These are phyloP conservation scores for Triticum dicoccoides DNA, from an alignment of 176 grass and related monocot species.

Conservation along the genomic window DNA sequence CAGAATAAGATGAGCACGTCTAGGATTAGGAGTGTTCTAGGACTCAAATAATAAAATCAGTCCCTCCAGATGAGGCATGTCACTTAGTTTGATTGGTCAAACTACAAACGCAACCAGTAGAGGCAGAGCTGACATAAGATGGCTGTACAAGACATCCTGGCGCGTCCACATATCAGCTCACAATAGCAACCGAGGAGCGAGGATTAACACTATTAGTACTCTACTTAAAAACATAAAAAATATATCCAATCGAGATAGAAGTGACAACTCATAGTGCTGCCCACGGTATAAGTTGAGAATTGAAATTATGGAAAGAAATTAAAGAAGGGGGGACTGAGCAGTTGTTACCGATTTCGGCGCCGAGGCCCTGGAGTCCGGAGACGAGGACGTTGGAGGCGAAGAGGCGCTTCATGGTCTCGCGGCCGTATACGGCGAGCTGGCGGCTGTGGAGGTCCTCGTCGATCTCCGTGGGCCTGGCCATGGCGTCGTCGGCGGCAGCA, in stretches of 20 bases:
- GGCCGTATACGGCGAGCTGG: slow-evolving; percentile 22
- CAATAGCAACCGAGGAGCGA: neutral
- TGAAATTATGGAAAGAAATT: neutral
- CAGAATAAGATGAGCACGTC: neutral
- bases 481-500: neutral
- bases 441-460: slow-evolving; percentile 29
- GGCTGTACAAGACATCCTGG: neutral
- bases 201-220: neutral
- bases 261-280: neutral
- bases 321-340: neutral
- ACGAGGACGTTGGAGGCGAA: slow-evolving; percentile 78
- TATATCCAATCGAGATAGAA: neutral
- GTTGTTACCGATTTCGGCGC: slow-evolving; percentile 58
- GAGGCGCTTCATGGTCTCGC: slow-evolving; percentile 84
- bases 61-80: neutral
- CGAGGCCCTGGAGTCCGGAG: slow-evolving; percentile 69
- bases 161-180: neutral
- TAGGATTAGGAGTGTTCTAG: neutral
- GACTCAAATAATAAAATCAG: neutral
- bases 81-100: neutral
- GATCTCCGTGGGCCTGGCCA: slow-evolving; percentile 33
- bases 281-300: neutral
- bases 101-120: neutral
- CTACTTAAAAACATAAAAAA: neutral
- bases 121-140: neutral